Percentiles rank a stretch among this genome's conserved stretches.
phyloP scores from a whole-genome alignment of 2,329 filamentous ascomycete genomes.

The Fusarium chlamydosporum region DNA sequence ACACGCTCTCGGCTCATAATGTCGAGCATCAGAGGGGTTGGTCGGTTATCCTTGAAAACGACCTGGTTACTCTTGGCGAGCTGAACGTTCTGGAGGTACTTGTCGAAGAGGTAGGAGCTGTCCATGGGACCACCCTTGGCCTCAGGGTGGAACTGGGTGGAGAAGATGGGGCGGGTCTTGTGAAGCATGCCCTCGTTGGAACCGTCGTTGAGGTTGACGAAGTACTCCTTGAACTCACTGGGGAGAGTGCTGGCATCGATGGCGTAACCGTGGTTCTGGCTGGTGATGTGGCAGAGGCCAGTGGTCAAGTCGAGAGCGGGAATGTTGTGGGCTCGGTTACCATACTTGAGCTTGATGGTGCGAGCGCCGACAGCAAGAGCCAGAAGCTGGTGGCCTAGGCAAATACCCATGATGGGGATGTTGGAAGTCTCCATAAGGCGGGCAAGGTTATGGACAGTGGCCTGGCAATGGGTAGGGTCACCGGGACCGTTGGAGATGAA shows the following conservation, averaged over 20 bases:
- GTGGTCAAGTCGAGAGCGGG: conserved; percentile 94
- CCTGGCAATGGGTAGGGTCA: conserved; percentile 96
- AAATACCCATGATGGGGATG: conserved; percentile 97
- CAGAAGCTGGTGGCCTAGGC: conserved; percentile 95
- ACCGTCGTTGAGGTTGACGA: conserved; percentile 97
- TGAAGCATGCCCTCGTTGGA: conserved; percentile 98
- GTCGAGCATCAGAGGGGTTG: conserved; percentile 89
- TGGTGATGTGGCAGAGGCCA: conserved; percentile 97
- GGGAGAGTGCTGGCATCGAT: conserved; percentile 88
- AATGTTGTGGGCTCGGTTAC: conserved; percentile 99
- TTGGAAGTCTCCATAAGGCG: conserved; percentile 92
- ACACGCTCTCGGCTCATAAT: conserved; percentile 95
- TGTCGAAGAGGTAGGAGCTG: conserved; percentile 95
- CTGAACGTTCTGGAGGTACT: conserved; percentile 90
- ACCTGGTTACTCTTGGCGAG: conserved; percentile 89
- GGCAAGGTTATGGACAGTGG: conserved; percentile 91
- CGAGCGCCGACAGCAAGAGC: conserved; percentile 88
- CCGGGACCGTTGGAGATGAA: conserved; percentile 99
- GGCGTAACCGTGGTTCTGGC: conserved; percentile 98
- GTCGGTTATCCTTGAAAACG: conserved; percentile 87
- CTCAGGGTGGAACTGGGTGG: conserved; percentile 98
- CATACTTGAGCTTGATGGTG: conserved; percentile 98
- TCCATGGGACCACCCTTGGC: conserved; percentile 98
- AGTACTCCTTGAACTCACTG: conserved; percentile 95
- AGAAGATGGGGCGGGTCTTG: conserved; percentile 96